phyloP scores from a whole-genome alignment of 164 flowering plant species.

The Aristolochia fimbriata region DNA sequence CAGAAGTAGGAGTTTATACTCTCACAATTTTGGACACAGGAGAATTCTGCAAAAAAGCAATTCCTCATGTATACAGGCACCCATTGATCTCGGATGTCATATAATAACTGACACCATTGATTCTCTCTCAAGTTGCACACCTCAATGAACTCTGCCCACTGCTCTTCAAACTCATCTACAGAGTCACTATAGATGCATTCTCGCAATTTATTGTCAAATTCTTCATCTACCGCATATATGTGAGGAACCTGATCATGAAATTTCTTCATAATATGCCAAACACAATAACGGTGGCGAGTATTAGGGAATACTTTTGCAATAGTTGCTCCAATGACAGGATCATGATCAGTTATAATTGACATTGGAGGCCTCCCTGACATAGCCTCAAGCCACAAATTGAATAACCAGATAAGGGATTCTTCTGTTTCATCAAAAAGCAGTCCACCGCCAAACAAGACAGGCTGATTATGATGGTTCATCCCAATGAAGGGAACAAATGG shows the following conservation, averaged over 20 bases:
- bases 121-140: background rate
- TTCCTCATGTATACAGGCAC: conserved; percentile 2
- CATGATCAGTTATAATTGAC: conserved; percentile 3
- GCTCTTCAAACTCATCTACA: conserved; percentile 3
- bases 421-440: conserved; percentile 4
- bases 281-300: conserved; percentile 1
- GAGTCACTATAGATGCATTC: background rate
- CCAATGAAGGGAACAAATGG: conserved; percentile 7
- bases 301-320: background rate
- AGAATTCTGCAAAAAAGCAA: conserved; percentile 1
- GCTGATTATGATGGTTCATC: conserved; percentile 8
- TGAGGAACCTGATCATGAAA: background rate
- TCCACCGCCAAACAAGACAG: conserved; percentile 5
- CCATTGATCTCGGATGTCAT: conserved; percentile 5
- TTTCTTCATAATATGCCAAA: conserved; percentile 2
- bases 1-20: background rate
- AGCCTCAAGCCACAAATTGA: conserved; percentile 3
- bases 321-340: background rate
- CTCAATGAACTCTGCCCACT: background rate
- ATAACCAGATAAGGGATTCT: conserved; percentile 6
- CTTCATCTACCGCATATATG: background rate
- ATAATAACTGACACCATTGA: conserved; percentile 2
- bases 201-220: background rate
- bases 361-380: conserved; percentile 6
- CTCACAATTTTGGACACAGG: background rate